Base-by-base conservation (phyloP, 176 grass and related monocot species). In the Guadua angustifolia region DNA sequence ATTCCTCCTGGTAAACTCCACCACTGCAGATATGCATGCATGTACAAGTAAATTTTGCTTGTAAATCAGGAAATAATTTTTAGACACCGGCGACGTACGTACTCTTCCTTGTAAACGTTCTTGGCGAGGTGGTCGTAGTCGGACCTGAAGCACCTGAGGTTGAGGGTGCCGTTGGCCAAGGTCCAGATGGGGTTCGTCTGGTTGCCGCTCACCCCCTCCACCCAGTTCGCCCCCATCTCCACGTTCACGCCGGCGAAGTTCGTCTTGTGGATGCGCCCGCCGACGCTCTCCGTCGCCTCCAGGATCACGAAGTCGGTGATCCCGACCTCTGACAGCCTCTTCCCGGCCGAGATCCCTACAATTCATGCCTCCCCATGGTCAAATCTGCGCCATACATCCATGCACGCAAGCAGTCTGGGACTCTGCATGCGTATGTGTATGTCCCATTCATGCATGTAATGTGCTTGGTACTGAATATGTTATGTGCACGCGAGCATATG, bases 211-310 rank as follows among this genome's bases (percentile, higher is more conserved):
- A n/a, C n/a, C n/a, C n/a, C n/a, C n/a, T n/a, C n/a, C n/a, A n/a
- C n/a, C n/a, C n/a, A n/a, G n/a, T 91, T 94, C 16, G 88, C 92
- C 2, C 92, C 88, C 15, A 86, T 42, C 86, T 94, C 92, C 15
- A 94, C 53, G 77, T 89, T 86, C 8, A 91, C 3, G 8, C 83
- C 92, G 1, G 83, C 88, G 38, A 94, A 94, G 8, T 90, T 78
- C 4, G 47, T 56, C 61, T 86, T 88, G 45, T 70, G 88, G 7
- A 94, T 94, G 24, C 88, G 88, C 8, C 92, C 92, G 14, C 92
- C 92, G 10, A 94, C 82, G 69, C 21, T 83, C 32, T 89, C 83
- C 9, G 88, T 94, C 19, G 83, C 92, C 76, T 94, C 92, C 18
- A 94, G 63, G 7, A 94, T 84, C 39, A 94, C 16, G 0, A 90